phyloP scores from a whole-genome alignment of 148 eudicot species.

The Silene conica region DNA sequence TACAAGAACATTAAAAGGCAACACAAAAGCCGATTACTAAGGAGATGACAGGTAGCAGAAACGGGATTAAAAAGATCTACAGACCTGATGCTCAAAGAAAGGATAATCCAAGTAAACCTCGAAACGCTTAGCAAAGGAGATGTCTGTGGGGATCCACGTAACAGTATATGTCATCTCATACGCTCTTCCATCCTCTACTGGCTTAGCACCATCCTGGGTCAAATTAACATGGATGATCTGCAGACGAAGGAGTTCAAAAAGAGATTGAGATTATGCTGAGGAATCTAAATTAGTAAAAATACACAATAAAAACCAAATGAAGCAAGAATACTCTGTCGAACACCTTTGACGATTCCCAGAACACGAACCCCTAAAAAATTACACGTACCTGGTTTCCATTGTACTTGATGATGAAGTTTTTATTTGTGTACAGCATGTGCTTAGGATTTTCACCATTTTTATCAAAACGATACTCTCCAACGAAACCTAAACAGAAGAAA shows the following conservation, averaged over 20 bases:
- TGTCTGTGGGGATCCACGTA: slow-evolving; percentile 65
- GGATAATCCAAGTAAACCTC: slow-evolving; percentile 97
- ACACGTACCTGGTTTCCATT: slow-evolving; percentile 65
- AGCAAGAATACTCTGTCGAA: background rate
- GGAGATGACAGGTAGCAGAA: background rate
- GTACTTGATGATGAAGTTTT: slow-evolving; percentile 55
- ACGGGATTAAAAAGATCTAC: background rate
- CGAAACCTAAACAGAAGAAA: slow-evolving; percentile 49
- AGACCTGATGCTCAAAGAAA: slow-evolving; percentile 97
- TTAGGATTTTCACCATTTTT: slow-evolving; percentile 56
- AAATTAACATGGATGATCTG: slow-evolving; percentile 97
- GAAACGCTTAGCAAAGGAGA: slow-evolving; percentile 81
- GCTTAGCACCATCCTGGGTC: slow-evolving; percentile 75
- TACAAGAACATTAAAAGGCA: too few relatives aligned
- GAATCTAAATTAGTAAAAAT: background rate
- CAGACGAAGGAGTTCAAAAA: slow-evolving; percentile 19
- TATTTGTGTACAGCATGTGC: slow-evolving; percentile 72
- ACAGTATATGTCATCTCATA: slow-evolving; percentile 90
- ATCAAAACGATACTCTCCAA: slow-evolving; percentile 76
- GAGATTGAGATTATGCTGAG: background rate
- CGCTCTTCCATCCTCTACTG: slow-evolving; percentile 68
- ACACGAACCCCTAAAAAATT: background rate
- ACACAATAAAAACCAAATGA: background rate
- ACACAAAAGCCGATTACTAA: background rate
- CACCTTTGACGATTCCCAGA: background rate